These are phyloP conservation scores for Penicillium palitans DNA, from an alignment of 2,329 filamentous ascomycete genomes.

Conservation along the genomic window DNA sequence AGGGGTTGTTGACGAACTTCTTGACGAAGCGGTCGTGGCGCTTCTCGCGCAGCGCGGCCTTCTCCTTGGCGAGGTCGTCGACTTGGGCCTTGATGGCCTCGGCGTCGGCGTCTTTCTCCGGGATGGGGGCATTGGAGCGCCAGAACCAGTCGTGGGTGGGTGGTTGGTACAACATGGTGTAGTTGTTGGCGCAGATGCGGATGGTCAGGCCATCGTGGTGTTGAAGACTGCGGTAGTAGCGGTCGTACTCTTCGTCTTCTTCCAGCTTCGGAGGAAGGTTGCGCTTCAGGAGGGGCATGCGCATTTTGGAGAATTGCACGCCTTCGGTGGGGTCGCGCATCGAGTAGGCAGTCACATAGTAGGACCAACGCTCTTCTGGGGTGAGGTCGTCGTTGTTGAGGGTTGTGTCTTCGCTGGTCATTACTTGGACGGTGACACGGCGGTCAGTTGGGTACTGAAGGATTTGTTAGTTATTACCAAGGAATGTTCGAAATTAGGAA, in stretches of 20 bases:
- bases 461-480: conserved; percentile 27
- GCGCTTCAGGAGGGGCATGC: conserved; percentile 68
- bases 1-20: conserved; percentile 55
- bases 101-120: conserved; percentile 19
- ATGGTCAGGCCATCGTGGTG: conserved; percentile 69
- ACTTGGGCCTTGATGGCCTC: conserved; percentile 28
- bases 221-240: conserved; percentile 54
- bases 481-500: background rate
- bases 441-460: conserved; percentile 63
- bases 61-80: conserved; percentile 39
- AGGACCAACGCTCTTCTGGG: conserved; percentile 73
- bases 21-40: conserved; percentile 52
- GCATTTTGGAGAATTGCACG: conserved; percentile 63
- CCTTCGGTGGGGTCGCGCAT: conserved; percentile 86
- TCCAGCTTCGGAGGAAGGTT: conserved; percentile 66
- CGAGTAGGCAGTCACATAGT: conserved; percentile 91
- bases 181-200: conserved; percentile 74
- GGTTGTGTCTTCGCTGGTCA: conserved; percentile 79
- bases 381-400: conserved; percentile 72
- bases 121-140: conserved; percentile 34
- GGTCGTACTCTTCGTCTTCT: conserved; percentile 62
- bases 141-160: conserved; percentile 72
- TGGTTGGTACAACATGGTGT: conserved; percentile 75
- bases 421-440: conserved; percentile 74
- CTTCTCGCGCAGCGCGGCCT: conserved; percentile 40